Conservation (phyloP, 225 moss, liverwort and hornwort species). For the Thuidium tamariscinum region DNA sequence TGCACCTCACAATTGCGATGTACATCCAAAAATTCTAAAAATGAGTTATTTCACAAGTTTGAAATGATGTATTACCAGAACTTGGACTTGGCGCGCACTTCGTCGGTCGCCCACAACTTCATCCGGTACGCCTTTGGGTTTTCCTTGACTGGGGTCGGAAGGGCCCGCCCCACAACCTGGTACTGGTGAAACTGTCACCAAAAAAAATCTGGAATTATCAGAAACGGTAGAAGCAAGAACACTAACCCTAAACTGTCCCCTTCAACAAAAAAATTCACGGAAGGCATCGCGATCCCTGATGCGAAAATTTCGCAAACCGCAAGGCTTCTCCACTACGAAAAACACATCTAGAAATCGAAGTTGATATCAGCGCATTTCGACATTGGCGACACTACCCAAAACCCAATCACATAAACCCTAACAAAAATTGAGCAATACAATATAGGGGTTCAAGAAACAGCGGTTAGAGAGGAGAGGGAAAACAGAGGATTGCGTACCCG, state of each 20-base stretch:
- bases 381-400: not conserved
- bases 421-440: not conserved
- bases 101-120: slow-evolving; percentile 78
- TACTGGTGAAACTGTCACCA: slow-evolving; percentile 47
- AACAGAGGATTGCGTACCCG: not conserved
- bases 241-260: not conserved
- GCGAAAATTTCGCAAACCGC: not conserved
- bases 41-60: not conserved
- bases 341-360: not conserved
- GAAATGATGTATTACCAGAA: slow-evolving; percentile 38
- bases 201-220: not conserved
- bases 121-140: slow-evolving; percentile 62
- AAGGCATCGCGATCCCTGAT: not conserved
- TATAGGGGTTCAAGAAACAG: not conserved
- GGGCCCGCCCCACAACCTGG: slow-evolving; percentile 65
- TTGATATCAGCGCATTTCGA: not conserved
- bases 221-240: not conserved
- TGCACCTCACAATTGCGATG: not conserved
- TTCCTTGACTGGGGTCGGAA: slow-evolving; percentile 39
- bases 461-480: not conserved
- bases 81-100: slow-evolving; percentile 69
- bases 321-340: not conserved
- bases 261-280: not conserved
- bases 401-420: not conserved
- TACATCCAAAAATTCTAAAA: not conserved